Base-by-base conservation (phyloP, 164 flowering plant species). In the Vitis riparia region DNA sequence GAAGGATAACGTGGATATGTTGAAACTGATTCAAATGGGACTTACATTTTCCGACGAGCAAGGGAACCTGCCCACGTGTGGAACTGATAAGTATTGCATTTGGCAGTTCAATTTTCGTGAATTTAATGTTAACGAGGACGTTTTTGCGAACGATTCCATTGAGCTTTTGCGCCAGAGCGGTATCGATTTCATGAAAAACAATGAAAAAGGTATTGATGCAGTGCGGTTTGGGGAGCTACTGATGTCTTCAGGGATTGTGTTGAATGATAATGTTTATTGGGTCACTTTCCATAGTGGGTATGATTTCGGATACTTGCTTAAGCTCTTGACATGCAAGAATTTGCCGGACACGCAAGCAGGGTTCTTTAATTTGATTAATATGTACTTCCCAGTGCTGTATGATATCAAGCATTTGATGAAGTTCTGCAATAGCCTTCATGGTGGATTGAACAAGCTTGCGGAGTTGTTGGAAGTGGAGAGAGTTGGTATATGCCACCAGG, bases 61-160 rank as follows among this genome's bases (percentile, higher is more conserved):
- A 23, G 83, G 83, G 16, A 80, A 77, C 52, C 53, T 80, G 9
- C 80, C 80, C 9, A 68, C 65, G 0, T 80, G 80, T 19, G 83
- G 76, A 0, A 71, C 76, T 0, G 76, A 74, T 52, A 65, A 69
- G 30, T 58, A 16, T 52, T 77, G 76, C 56, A 66, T 77, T 52
- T 80, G 83, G 80, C 83, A 80, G 51, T 80, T 80, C 67, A 80
- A 80, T 74, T 77, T 80, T 50, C 55, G 78, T 53, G 83, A 80
- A 29, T 80, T 80, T 63, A 70, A 80, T 56, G 71, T 76, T 1
- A 57, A 68, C 10, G 72, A 68, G 53, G 83, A 80, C 59, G 76
- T 77, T 8, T 74, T 67, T 51, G 73, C 78, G 1, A 74, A 71
- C 44, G 80, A 74, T 47, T 80, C 83, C 3, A 71, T 80, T 10